Evolutionary conservation across 129 eudicot genomes (phyloP).

Genomic region (Deinandra increscens): DNA sequence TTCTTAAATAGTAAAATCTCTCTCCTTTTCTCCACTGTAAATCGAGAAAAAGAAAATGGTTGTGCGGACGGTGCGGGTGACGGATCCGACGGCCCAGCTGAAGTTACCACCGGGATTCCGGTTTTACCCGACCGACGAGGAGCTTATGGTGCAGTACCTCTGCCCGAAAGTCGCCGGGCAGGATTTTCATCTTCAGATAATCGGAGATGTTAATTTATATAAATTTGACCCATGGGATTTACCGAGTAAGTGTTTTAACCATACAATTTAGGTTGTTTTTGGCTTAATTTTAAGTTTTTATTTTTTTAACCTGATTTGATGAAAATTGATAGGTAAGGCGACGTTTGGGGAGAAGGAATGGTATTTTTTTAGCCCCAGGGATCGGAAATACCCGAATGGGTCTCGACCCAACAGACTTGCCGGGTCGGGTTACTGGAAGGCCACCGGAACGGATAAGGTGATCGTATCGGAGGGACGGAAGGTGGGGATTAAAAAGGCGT

Average conservation of each 20-base stretch:
- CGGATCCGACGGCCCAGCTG: conserved; percentile 62
- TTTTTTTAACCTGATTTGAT: neutral
- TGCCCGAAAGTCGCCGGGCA: conserved; percentile 67
- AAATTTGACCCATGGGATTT: conserved; percentile 87
- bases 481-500: conserved; percentile 86
- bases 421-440: conserved; percentile 95
- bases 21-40: neutral
- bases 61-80: conserved; percentile 34
- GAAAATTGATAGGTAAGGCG: conserved; percentile 53
- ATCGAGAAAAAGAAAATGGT: conserved; percentile 46
- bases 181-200: conserved; percentile 52
- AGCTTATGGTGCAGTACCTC: conserved; percentile 77
- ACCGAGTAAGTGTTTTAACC: conserved; percentile 52
- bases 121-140: conserved; percentile 89
- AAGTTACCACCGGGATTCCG: conserved; percentile 86
- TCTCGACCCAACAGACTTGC: conserved; percentile 84
- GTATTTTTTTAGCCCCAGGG: conserved; percentile 93
- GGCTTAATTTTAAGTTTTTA: neutral
- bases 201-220: conserved; percentile 78
- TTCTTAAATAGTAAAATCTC: too few relatives aligned
- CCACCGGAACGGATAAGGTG: conserved; percentile 89
- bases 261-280: neutral
- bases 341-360: conserved; percentile 90
- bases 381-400: conserved; percentile 90
- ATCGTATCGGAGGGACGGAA: conserved; percentile 61